phyloP scores from a whole-genome alignment of 1,139 yeast genomes.

The Geotrichum cucujoidarum region DNA sequence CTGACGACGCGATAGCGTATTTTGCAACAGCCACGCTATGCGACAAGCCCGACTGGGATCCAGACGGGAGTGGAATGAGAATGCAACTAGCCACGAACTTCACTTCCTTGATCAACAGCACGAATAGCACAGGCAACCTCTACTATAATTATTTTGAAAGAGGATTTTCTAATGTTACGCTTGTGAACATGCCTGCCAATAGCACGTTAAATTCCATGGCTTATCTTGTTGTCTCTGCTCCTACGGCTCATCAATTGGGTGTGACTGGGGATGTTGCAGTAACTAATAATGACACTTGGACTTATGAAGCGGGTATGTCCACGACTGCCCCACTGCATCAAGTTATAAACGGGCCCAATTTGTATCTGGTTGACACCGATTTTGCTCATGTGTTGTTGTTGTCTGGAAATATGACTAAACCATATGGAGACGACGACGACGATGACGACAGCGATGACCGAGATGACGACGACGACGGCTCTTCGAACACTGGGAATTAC shows the following conservation, averaged over 20 bases:
- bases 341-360: conserved; percentile 60
- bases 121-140: background rate
- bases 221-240: conserved; percentile 25
- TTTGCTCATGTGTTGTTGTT: conserved; percentile 62
- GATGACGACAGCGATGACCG: background rate
- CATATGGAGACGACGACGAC: background rate
- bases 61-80: conserved; percentile 15
- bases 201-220: conserved; percentile 15
- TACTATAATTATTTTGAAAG: conserved; percentile 9
- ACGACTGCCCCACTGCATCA: conserved; percentile 61
- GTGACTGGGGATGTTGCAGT: background rate
- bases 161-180: conserved; percentile 31
- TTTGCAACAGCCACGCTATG: conserved; percentile 18
- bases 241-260: conserved; percentile 14
- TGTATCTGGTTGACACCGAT: conserved; percentile 68
- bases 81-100: conserved; percentile 13
- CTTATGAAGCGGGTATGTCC: conserved; percentile 65
- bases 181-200: conserved; percentile 10
- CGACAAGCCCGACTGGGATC: conserved; percentile 22
- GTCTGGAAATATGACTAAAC: conserved; percentile 53
- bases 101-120: conserved; percentile 2
- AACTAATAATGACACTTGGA: conserved; percentile 29
- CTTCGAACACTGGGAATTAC: background rate
- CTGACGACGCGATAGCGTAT: conserved; percentile 18
- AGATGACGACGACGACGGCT: background rate